Percentiles rank a stretch among this genome's conserved stretches.
These are phyloP conservation scores for Hyphopichia pseudoburtonii DNA, from an alignment of 1,139 yeast species.

Conservation along the genomic window DNA sequence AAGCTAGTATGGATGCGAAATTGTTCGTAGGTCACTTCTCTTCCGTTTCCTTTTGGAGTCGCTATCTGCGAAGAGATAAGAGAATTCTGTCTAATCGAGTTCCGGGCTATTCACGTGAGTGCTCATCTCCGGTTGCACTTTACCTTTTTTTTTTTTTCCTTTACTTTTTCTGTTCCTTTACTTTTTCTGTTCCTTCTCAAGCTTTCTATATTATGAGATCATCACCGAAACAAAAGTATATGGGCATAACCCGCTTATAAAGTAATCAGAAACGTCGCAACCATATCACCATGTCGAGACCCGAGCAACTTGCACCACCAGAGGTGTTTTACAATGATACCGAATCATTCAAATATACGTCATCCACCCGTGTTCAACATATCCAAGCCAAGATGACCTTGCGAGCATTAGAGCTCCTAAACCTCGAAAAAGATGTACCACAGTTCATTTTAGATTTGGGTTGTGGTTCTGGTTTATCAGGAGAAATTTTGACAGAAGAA, in stretches of 20 bases:
- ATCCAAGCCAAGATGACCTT: constrained; percentile 97
- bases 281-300: constrained; percentile 75
- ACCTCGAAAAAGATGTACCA: constrained; percentile 61
- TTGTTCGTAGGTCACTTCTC: no score
- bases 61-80: no score
- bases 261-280: neutral
- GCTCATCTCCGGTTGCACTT: neutral
- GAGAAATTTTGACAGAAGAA: constrained; percentile 91
- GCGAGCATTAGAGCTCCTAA: constrained; percentile 83
- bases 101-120: constrained; percentile 1
- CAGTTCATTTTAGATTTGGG: constrained; percentile 87
- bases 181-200: no score
- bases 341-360: constrained; percentile 87
- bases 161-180: neutral
- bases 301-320: constrained; percentile 97
- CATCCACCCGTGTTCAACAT: constrained; percentile 94
- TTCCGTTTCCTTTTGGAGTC: no score
- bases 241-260: neutral
- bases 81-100: no score
- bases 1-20: no score
- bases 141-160: neutral
- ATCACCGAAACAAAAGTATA: neutral
- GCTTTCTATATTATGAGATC: no score
- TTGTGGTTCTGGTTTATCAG: constrained; percentile 95
- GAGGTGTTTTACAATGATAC: constrained; percentile 90